Evolutionary conservation across 768 basidiomycete genomes (phyloP), one percentile per base, ranked within the genome.

Genomic region (Xerocomellus dryophilus): DNA sequence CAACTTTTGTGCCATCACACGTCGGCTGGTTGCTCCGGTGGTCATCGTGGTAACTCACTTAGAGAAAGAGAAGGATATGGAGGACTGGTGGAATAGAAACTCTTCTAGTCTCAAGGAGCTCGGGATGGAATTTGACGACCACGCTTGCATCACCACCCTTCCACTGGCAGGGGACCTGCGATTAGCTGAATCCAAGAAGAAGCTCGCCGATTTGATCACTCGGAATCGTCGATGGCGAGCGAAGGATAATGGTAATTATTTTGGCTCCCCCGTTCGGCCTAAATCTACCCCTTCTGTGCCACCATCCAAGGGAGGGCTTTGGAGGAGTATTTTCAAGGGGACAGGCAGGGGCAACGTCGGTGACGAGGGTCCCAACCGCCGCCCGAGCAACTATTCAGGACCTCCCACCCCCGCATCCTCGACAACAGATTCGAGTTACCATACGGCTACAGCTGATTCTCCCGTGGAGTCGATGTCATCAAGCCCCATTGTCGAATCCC

Each of bases 71-170:
- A 17, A 4, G 0, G 14, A 43, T 25, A 71, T 65, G 71, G 72
- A 65, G 7, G 44, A 31, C 18, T 72, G 72, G 71, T 72, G 71
- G 72, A 20, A 8, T 4, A 49, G 25, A 31, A 77, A 76, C 40
- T 58, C 66, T 43, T 14, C 32, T 20, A 8, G 2, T 7, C 62
- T 78, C 51, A 45, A 54, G 38, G 17, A 36, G 1, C 48, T 65
- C 25, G 38, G 53, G 15, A 74, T 78, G 62, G 36, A 51, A 27
- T 76, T 75, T 7, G 60, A 68, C n/a, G 73, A 59, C 9, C 62
- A 72, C 12, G 76, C 62, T 5, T 78, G 77, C 53, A 61, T 78
- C 51, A 75, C 73, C 5, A 59, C 72, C 9, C 53, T 70, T 40
- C n/a, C n/a, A n/a, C n/a, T n/a, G n/a, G 29, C 42, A 17, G 43